Conservation (phyloP, 768 basidiomycete genomes). For the Calocera viscosa region DNA sequence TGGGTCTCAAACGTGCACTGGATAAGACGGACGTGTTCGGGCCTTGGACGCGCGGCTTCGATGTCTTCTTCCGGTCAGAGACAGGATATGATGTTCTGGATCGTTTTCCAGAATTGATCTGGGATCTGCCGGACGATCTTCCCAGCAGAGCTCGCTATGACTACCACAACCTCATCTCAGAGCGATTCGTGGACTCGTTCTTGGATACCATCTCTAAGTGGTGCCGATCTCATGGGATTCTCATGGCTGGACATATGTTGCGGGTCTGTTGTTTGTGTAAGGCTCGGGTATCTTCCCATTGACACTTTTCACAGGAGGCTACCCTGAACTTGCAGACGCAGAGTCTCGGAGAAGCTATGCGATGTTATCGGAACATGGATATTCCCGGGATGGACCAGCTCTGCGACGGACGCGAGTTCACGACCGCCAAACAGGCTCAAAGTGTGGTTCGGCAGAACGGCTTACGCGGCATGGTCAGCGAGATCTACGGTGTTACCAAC, state of each 20-base stretch:
- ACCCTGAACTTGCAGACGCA: conserved; percentile 17
- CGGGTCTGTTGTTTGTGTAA: not conserved
- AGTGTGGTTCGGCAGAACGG: conserved; percentile 20
- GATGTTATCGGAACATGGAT: conserved; percentile 21
- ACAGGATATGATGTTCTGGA: conserved; percentile 17
- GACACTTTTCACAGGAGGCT: conserved; percentile 13
- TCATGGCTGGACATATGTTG: conserved; percentile 19
- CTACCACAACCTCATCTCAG: conserved; percentile 19
- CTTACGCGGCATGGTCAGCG: conserved; percentile 17
- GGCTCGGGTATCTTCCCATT: not conserved
- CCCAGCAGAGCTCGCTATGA: conserved; percentile 15
- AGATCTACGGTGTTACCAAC: conserved; percentile 20
- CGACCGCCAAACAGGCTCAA: conserved; percentile 20
- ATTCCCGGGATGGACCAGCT: conserved; percentile 22
- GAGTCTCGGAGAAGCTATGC: conserved; percentile 19
- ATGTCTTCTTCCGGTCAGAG: conserved; percentile 8
- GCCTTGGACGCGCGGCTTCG: conserved; percentile 19
- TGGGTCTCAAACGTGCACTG: conserved; percentile 12
- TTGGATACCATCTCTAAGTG: conserved; percentile 17
- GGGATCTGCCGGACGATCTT: conserved; percentile 17
- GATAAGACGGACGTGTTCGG: conserved; percentile 18
- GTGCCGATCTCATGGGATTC: conserved; percentile 17
- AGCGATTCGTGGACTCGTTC: conserved; percentile 17
- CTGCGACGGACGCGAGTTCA: conserved; percentile 19
- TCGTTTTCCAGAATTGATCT: conserved; percentile 17